phyloP scores from a whole-genome alignment of 2,329 filamentous ascomycete genomes.

The Bipolaris victoriae region DNA sequence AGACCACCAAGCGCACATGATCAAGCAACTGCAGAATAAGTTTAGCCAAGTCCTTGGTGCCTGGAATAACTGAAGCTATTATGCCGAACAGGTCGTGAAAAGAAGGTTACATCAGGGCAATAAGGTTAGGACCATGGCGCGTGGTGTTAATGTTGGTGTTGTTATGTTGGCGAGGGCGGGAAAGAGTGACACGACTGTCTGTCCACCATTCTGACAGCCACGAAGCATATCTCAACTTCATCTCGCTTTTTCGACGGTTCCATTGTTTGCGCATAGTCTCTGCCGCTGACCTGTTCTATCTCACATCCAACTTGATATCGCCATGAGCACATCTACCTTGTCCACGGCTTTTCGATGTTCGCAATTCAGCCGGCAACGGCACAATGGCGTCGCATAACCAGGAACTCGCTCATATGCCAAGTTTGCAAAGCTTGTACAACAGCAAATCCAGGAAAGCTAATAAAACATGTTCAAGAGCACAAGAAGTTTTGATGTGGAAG shows the following conservation, averaged over 20 bases:
- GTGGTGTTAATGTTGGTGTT: background rate
- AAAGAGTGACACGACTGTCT: slow-evolving; percentile 11
- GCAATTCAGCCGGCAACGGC: background rate
- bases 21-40: background rate
- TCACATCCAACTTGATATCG: background rate
- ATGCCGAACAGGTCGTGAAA: background rate
- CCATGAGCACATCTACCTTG: background rate
- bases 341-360: background rate
- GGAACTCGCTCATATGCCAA: background rate
- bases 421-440: background rate
- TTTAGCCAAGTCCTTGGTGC: slow-evolving; percentile 8
- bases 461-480: background rate
- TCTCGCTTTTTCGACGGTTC: background rate
- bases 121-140: slow-evolving; percentile 2
- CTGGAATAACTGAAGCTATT: background rate
- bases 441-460: background rate
- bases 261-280: background rate
- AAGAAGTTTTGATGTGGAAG: slow-evolving; percentile 4
- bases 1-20: slow-evolving; percentile 9
- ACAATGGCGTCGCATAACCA: background rate
- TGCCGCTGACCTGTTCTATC: background rate
- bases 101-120: background rate
- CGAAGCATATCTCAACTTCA: slow-evolving; percentile 18
- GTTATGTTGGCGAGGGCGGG: background rate
- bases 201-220: background rate